Evolutionary conservation across 2,329 filamentous ascomycete species (phyloP).

Genomic region (Beauveria sp.): DNA sequence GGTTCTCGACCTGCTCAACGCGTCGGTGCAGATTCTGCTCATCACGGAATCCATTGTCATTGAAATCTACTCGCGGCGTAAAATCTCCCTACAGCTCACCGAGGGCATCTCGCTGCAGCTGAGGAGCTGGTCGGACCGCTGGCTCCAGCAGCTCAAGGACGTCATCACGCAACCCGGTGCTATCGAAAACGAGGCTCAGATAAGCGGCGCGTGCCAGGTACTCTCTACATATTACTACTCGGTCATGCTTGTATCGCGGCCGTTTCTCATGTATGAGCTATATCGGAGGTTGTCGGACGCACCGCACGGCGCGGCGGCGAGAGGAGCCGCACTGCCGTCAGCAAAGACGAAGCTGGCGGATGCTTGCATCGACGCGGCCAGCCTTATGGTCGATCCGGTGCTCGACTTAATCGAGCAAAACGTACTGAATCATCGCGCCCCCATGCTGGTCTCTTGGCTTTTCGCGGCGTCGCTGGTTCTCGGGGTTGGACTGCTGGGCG

Average conservation of each 20-base stretch:
- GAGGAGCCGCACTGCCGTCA: slow-evolving; percentile 21
- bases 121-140: slow-evolving; percentile 41
- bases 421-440: slow-evolving; percentile 36
- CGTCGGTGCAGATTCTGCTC: slow-evolving; percentile 44
- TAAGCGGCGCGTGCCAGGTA: slow-evolving; percentile 42
- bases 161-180: slow-evolving; percentile 22
- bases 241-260: slow-evolving; percentile 48
- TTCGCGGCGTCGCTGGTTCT: slow-evolving; percentile 46
- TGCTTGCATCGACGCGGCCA: slow-evolving; percentile 47
- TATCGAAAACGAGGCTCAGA: slow-evolving; percentile 20
- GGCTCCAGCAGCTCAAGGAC: slow-evolving; percentile 38
- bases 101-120: slow-evolving; percentile 46
- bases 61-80: slow-evolving; percentile 44
- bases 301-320: slow-evolving; percentile 3
- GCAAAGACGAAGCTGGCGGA: slow-evolving; percentile 44
- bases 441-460: slow-evolving; percentile 45
- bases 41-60: slow-evolving; percentile 43
- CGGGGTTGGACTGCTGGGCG: slow-evolving; percentile 42
- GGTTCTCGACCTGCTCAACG: slow-evolving; percentile 38
- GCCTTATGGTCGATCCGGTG: slow-evolving; percentile 43
- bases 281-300: slow-evolving; percentile 35
- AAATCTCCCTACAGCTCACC: slow-evolving; percentile 44
- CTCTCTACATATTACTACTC: slow-evolving; percentile 48
- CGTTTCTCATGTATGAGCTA: slow-evolving; percentile 49
- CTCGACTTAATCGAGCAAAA: slow-evolving; percentile 35